These are phyloP conservation scores for Neltuma alba DNA, from an alignment of 306 rosid genomes.

Conservation along the genomic window DNA sequence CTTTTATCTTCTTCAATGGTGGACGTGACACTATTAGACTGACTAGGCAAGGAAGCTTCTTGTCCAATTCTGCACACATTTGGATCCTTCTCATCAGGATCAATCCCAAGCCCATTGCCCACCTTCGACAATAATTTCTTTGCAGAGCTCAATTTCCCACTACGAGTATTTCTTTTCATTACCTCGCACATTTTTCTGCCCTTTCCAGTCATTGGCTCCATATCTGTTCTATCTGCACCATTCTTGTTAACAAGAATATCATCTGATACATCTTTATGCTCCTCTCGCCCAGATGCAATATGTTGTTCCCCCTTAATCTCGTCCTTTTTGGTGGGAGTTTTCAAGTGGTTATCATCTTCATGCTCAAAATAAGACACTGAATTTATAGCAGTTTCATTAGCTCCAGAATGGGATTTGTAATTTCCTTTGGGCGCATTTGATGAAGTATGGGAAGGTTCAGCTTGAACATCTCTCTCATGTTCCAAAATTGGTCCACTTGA, in stretches of 20 bases:
- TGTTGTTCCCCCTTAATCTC: constrained; percentile 27
- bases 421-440: constrained; percentile 13
- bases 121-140: constrained; percentile 36
- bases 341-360: constrained; percentile 24
- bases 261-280: constrained; percentile 35
- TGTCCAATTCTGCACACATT: constrained; percentile 39
- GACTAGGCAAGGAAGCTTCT: constrained; percentile 39
- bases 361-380: constrained; percentile 9
- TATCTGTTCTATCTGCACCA: constrained; percentile 11
- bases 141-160: constrained; percentile 29
- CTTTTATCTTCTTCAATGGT: constrained; percentile 39
- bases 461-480: constrained; percentile 12
- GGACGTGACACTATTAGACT: constrained; percentile 45
- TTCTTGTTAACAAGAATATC: constrained; percentile 28
- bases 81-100: constrained; percentile 39
- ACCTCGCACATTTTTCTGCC: not conserved
- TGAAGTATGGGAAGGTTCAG: constrained; percentile 30
- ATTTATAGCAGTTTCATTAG: constrained; percentile 17
- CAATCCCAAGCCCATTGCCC: constrained; percentile 30
- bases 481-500: constrained; percentile 31
- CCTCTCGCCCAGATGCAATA: constrained; percentile 18
- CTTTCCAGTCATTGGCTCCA: constrained; percentile 25
- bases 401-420: constrained; percentile 26
- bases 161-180: constrained; percentile 27
- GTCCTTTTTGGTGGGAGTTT: constrained; percentile 17